Conservation (phyloP, 495 filamentous ascomycete species). For the Penicillium diatomitis region DNA sequence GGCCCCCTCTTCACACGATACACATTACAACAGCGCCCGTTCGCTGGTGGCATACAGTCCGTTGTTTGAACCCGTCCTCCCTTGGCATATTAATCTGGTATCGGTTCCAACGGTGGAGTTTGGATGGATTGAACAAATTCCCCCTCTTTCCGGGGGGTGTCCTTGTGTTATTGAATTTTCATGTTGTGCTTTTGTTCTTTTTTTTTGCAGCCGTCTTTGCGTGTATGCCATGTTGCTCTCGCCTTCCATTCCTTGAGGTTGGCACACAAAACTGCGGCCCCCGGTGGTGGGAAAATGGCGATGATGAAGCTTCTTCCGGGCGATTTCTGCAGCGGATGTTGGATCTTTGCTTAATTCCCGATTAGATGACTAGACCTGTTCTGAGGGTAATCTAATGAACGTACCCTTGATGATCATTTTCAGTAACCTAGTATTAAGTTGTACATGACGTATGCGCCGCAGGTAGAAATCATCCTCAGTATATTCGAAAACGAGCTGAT, state of each 20-base stretch:
- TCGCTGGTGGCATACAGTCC: slow-evolving; percentile 29
- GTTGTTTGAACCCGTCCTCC: slow-evolving; percentile 10
- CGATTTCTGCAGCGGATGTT: slow-evolving; percentile 15
- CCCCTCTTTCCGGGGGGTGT: too few relatives aligned
- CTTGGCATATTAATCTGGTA: slow-evolving; percentile 3
- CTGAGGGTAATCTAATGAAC: slow-evolving; percentile 20
- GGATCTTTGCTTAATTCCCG: slow-evolving; percentile 21
- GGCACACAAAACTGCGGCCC: slow-evolving; percentile 22
- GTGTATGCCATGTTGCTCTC: slow-evolving; percentile 25
- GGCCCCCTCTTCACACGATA: slow-evolving; percentile 1
- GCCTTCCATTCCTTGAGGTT: slow-evolving; percentile 13
- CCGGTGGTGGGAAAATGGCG: slow-evolving; percentile 14
- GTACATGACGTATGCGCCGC: slow-evolving; percentile 12
- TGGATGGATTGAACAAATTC: slow-evolving; percentile 23
- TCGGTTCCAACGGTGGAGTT: slow-evolving; percentile 33
- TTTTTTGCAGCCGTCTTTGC: slow-evolving; percentile 24
- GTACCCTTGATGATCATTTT: slow-evolving; percentile 5
- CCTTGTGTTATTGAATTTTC: slow-evolving; percentile 5
- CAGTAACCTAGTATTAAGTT: too few relatives aligned
- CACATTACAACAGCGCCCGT: slow-evolving; percentile 21
- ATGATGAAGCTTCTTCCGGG: slow-evolving; percentile 4
- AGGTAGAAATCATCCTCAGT: neutral
- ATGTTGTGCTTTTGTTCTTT: slow-evolving; percentile 17
- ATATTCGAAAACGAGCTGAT: too few relatives aligned
- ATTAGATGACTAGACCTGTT: slow-evolving; percentile 27